Percentiles rank a stretch among this genome's conserved stretches.
phyloP scores from a whole-genome alignment of 345 rosid species.

The Carallia pectinifolia region DNA sequence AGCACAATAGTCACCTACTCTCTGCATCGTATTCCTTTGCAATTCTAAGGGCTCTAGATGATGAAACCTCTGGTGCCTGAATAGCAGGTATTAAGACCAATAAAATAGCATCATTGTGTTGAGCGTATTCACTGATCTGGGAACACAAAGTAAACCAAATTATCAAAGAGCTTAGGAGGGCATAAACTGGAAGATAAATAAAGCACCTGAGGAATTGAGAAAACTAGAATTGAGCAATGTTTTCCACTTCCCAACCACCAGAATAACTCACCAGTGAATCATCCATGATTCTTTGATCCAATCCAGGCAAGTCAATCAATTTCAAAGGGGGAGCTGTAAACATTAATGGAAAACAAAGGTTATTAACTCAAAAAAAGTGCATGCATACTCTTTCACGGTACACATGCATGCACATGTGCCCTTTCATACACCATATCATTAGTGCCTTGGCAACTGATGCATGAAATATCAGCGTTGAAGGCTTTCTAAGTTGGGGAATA shows the following conservation, averaged over 20 bases:
- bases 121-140: constrained; percentile 72
- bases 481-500: not conserved
- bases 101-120: constrained; percentile 88
- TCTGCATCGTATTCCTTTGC: constrained; percentile 94
- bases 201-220: not conserved
- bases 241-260: too few species aligned
- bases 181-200: not conserved
- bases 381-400: too few species aligned
- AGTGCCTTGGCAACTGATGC: not conserved
- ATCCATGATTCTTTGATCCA: constrained; percentile 91
- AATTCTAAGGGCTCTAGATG: constrained; percentile 77
- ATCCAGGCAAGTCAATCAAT: constrained; percentile 92
- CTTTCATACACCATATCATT: not conserved
- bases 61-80: constrained; percentile 86
- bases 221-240: not conserved
- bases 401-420: too few species aligned
- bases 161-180: constrained; percentile 13
- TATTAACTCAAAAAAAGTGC: not conserved
- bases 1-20: constrained; percentile 40
- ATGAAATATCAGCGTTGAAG: too few species aligned
- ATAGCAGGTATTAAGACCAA: constrained; percentile 82
- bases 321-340: constrained; percentile 93
- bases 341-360: not conserved
- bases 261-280: constrained; percentile 67
- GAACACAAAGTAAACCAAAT: constrained; percentile 14